Conservation (phyloP, 805 yeast species). For the Lipomyces spencermartinsiae region DNA sequence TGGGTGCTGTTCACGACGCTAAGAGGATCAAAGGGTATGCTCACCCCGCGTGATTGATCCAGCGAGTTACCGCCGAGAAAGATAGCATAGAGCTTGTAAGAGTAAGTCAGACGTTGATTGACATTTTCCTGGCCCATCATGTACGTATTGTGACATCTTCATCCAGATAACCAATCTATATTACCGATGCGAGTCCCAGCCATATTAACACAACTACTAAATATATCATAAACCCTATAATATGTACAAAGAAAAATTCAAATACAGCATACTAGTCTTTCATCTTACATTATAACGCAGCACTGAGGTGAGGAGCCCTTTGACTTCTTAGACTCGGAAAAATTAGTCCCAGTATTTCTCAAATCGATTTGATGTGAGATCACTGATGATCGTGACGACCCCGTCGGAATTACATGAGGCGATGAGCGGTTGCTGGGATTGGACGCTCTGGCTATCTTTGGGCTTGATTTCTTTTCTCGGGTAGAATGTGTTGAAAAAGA, state of each 20-base stretch:
- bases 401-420: background rate
- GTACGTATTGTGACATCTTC: background rate
- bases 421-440: background rate
- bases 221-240: background rate
- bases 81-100: background rate
- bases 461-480: background rate
- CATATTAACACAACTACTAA: background rate
- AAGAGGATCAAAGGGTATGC: too few relatives aligned
- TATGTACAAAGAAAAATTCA: background rate
- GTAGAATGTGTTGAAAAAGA: background rate
- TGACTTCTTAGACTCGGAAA: background rate
- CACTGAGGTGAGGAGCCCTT: background rate
- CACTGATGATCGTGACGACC: background rate
- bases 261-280: background rate
- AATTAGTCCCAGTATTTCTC: background rate
- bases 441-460: background rate
- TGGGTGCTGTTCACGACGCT: too few relatives aligned
- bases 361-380: background rate
- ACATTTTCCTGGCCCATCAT: background rate
- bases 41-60: too few relatives aligned
- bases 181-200: background rate
- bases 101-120: background rate
- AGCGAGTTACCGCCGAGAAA: too few relatives aligned
- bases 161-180: background rate
- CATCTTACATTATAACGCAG: conserved; percentile 1